Evolutionary conservation across 768 basidiomycete species (phyloP).

Genomic region (Naematelia encephala): DNA sequence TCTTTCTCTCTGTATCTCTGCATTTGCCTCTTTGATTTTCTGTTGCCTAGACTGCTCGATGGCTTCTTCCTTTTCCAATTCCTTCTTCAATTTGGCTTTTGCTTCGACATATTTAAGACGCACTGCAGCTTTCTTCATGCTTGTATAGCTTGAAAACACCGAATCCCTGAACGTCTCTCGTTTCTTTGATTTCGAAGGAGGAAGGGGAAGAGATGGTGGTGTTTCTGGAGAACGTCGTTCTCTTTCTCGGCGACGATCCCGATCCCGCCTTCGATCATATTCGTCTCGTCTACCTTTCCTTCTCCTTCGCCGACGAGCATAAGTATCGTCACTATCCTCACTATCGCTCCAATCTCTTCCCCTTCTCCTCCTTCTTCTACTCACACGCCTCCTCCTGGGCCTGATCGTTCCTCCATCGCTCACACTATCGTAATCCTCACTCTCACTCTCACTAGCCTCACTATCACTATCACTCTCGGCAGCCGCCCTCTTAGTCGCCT

Average conservation of each 20-base stretch:
- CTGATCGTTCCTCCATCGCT: slow-evolving; percentile 40
- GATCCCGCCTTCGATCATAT: slow-evolving; percentile 1
- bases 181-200: background rate
- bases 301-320: background rate
- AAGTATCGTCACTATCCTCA: slow-evolving; percentile 16
- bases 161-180: slow-evolving; percentile 1
- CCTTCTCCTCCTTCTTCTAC: slow-evolving; percentile 10
- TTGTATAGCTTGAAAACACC: slow-evolving; percentile 25
- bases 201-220: background rate
- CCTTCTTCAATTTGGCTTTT: slow-evolving; percentile 33
- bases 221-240: background rate
- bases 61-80: slow-evolving; percentile 27
- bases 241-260: slow-evolving; percentile 1
- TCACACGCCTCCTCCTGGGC: slow-evolving; percentile 12
- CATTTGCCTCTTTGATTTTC: slow-evolving; percentile 34
- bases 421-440: slow-evolving; percentile 24
- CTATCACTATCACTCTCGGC: slow-evolving; percentile 57
- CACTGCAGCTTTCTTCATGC: slow-evolving; percentile 43
- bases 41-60: slow-evolving; percentile 10
- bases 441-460: slow-evolving; percentile 26
- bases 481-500: slow-evolving; percentile 1
- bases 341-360: slow-evolving; percentile 7
- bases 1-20: slow-evolving; percentile 17
- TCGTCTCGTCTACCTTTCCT: background rate
- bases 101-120: slow-evolving; percentile 34